These are phyloP conservation scores for Populus nigra DNA, from an alignment of 345 rosid species.

Conservation along the genomic window DNA sequence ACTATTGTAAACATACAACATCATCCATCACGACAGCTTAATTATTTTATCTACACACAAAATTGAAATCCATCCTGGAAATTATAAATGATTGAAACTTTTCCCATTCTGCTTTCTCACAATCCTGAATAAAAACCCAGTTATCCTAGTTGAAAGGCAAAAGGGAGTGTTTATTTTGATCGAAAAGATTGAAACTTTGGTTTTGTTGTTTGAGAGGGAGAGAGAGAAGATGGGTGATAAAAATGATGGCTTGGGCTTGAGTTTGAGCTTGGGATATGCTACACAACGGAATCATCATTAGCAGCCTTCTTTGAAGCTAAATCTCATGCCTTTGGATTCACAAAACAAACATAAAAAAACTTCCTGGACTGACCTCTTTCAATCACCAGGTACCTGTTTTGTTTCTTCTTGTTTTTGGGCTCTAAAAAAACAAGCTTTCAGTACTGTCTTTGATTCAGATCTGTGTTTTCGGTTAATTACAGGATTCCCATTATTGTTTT, in stretches of 20 bases:
- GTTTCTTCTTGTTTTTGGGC: background rate
- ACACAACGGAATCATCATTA: conserved; percentile 12
- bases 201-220: background rate
- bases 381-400: conserved; percentile 45
- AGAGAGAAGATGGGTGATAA: conserved; percentile 48
- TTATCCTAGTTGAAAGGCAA: background rate
- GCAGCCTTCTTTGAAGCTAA: conserved; percentile 38
- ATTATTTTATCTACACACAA: background rate
- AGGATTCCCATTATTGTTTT: background rate
- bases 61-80: background rate
- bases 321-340: conserved; percentile 42
- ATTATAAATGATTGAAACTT: background rate
- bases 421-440: background rate
- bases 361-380: conserved; percentile 50
- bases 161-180: background rate
- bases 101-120: conserved; percentile 26
- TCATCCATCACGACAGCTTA: background rate
- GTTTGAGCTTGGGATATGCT: conserved; percentile 48
- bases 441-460: background rate
- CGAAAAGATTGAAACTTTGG: background rate
- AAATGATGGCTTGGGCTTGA: conserved; percentile 54
- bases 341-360: conserved; percentile 33
- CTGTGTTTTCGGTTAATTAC: background rate
- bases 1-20: no score
- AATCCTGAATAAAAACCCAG: background rate